These are phyloP conservation scores for Hypoxylon sp. DNA, from an alignment of 2,329 filamentous ascomycete species.

Conservation along the genomic window DNA sequence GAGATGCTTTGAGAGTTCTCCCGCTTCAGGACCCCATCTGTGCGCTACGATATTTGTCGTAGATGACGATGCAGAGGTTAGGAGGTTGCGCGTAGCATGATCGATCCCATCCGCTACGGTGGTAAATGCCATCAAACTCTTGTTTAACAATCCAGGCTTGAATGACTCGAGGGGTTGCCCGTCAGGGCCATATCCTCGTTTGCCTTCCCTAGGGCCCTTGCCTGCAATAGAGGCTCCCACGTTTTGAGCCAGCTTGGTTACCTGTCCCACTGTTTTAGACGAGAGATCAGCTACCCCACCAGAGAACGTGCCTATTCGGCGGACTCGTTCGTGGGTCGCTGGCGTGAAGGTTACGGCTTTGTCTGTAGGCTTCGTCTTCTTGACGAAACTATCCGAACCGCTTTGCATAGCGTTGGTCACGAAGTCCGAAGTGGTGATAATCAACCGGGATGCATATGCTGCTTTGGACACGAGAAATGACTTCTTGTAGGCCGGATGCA, in stretches of 20 bases:
- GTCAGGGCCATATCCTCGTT: slow-evolving; percentile 72
- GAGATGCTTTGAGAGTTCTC: slow-evolving; percentile 76
- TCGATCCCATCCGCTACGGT: slow-evolving; percentile 95
- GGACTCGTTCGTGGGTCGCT: slow-evolving; percentile 82
- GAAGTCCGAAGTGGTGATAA: slow-evolving; percentile 86
- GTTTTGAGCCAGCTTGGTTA: slow-evolving; percentile 87
- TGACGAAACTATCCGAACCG: slow-evolving; percentile 82
- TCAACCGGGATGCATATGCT: slow-evolving; percentile 85
- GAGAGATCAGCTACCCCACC: slow-evolving; percentile 80
- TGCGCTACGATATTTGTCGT: slow-evolving; percentile 89
- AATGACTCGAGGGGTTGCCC: slow-evolving; percentile 72
- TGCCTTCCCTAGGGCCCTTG: slow-evolving; percentile 63
- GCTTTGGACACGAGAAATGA: slow-evolving; percentile 88
- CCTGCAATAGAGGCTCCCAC: slow-evolving; percentile 78
- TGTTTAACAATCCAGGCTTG: slow-evolving; percentile 93
- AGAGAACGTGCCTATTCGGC: slow-evolving; percentile 90
- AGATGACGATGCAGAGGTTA: slow-evolving; percentile 78
- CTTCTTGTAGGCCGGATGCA: slow-evolving; percentile 91
- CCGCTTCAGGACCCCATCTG: slow-evolving; percentile 86
- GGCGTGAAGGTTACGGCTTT: slow-evolving; percentile 90
- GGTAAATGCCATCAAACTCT: slow-evolving; percentile 94
- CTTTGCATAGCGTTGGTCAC: slow-evolving; percentile 79
- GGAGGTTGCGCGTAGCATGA: slow-evolving; percentile 80
- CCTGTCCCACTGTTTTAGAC: slow-evolving; percentile 85
- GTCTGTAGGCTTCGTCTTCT: slow-evolving; percentile 77